phyloP scores from a whole-genome alignment of 2,329 filamentous ascomycete genomes.

The Paecilomyces sp. region DNA sequence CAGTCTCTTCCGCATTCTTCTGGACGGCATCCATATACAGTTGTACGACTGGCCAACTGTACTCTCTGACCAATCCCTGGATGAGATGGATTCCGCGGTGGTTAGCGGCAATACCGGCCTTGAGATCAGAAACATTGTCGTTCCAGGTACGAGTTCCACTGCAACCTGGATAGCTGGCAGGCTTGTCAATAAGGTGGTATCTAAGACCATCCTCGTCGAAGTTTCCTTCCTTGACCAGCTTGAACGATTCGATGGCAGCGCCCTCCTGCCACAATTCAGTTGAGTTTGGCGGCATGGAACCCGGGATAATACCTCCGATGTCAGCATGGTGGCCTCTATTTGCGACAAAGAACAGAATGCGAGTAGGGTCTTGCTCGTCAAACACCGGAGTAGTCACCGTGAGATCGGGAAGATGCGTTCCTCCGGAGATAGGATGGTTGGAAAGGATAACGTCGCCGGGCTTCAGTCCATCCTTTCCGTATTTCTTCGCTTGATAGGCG shows the following conservation, averaged over 20 bases:
- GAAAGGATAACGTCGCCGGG: conserved; percentile 75
- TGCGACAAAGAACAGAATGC: conserved; percentile 76
- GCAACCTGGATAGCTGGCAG: conserved; percentile 67
- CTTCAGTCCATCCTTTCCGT: conserved; percentile 64
- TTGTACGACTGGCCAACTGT: conserved; percentile 60
- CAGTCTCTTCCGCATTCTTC: conserved; percentile 68
- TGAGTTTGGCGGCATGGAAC: conserved; percentile 65
- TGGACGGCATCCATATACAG: conserved; percentile 82
- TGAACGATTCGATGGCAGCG: conserved; percentile 38
- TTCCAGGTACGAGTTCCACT: conserved; percentile 70
- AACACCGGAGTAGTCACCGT: conserved; percentile 77
- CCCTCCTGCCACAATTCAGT: conserved; percentile 43
- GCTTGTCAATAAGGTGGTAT: conserved; percentile 64
- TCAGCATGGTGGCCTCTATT: conserved; percentile 77
- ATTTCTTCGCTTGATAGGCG: conserved; percentile 69
- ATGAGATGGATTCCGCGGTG: conserved; percentile 79
- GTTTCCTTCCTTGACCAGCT: conserved; percentile 67
- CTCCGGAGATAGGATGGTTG: conserved; percentile 78
- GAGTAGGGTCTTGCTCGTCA: conserved; percentile 51
- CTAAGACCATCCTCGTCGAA: conserved; percentile 74
- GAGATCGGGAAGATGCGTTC: conserved; percentile 77
- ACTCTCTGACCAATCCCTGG: conserved; percentile 66
- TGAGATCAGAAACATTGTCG: conserved; percentile 80
- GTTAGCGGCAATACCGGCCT: conserved; percentile 81
- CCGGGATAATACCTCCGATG: conserved; percentile 75